Evolutionary conservation across 768 basidiomycete species (phyloP), one percentile per base, ranked within the genome.

Genomic region (Lentinula raphanica): DNA sequence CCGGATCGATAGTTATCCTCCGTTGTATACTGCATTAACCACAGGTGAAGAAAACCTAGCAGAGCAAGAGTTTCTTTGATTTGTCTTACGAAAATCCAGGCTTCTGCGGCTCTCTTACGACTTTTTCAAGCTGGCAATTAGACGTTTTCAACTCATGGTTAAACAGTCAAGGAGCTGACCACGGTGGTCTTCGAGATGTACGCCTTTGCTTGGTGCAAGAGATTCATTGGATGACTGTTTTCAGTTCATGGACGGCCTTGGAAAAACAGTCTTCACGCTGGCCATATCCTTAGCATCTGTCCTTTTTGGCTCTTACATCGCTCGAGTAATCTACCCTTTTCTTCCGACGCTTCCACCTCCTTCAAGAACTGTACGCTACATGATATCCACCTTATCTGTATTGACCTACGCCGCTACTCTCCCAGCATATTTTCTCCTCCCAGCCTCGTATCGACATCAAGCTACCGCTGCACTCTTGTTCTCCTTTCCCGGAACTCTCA

Each of bases 21-120:
- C 94, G 3, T 66, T 97, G 15, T 96, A 94, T 70, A 92, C 88
- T 2, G 92, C 90, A 21, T 68, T 93, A 12, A 92, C 94, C 0
- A 97, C 94, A 60, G 93, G 92, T 86, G 60, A 62, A 72, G 65
- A 49, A 31, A 4, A 44, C 32, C 50, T 21, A 21, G 6, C 25
- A 28, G 49, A 31, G 5, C 19, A 38, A 57, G 40, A 27, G 4
- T 55, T 29, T 44, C 19, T 27, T 12, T 11, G 32, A 17, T 49
- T 44, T 35, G 25, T 36, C 40, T 56, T 12, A 59, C 42, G 17
- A 38, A 29, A 15, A 29, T 25, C 25, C 59, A 88, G 94, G 93
- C 13, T 93, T 98, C 70, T 98, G 97, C 67, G 97, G 96, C 3
- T 96, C 93, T 1, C 72, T 98, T 64, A 99, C 97, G 9, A 98